Percentiles rank a stretch among this genome's conserved stretches.
Evolutionary conservation across 805 yeast species (phyloP).

Genomic region (Kluyveromyces wickerhamii): DNA sequence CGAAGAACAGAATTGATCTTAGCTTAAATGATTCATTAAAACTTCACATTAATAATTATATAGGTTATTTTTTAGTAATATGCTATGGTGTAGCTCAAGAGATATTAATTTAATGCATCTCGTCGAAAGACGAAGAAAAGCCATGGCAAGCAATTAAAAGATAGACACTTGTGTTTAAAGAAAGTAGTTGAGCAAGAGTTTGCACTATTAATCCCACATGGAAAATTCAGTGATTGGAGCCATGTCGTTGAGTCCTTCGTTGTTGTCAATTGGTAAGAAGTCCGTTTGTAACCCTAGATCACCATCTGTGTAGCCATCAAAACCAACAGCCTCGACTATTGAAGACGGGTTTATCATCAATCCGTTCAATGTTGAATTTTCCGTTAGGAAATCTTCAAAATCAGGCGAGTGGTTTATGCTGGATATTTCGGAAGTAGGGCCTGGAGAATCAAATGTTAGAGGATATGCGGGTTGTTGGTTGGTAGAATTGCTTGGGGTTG

Average conservation of each 20-base stretch:
- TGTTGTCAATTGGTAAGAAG: constrained; percentile 22
- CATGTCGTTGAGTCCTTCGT: constrained; percentile 23
- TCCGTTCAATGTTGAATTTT: constrained; percentile 26
- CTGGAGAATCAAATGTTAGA: constrained; percentile 11
- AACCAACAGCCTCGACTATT: constrained; percentile 27
- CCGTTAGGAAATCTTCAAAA: constrained; percentile 29
- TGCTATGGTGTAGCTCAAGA: too few relatives aligned
- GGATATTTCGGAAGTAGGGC: constrained; percentile 14
- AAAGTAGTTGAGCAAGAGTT: too few relatives aligned
- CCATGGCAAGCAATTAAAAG: too few relatives aligned
- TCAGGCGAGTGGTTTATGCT: constrained; percentile 23
- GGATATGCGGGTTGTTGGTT: neutral
- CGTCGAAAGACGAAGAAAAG: too few relatives aligned
- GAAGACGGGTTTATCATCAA: constrained; percentile 26
- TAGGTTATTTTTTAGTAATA: too few relatives aligned
- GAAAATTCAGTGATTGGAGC: constrained; percentile 19
- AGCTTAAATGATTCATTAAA: too few relatives aligned
- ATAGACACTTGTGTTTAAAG: too few relatives aligned
- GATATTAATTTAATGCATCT: too few relatives aligned
- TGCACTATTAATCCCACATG: constrained; percentile 26
- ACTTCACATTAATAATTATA: too few relatives aligned
- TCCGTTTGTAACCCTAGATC: constrained; percentile 17
- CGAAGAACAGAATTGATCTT: too few relatives aligned
- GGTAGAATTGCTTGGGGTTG: neutral
- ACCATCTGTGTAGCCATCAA: constrained; percentile 13